These are phyloP conservation scores for Phyllosticta citriasiana DNA, from an alignment of 2,329 filamentous ascomycete genomes.

Conservation along the genomic window DNA sequence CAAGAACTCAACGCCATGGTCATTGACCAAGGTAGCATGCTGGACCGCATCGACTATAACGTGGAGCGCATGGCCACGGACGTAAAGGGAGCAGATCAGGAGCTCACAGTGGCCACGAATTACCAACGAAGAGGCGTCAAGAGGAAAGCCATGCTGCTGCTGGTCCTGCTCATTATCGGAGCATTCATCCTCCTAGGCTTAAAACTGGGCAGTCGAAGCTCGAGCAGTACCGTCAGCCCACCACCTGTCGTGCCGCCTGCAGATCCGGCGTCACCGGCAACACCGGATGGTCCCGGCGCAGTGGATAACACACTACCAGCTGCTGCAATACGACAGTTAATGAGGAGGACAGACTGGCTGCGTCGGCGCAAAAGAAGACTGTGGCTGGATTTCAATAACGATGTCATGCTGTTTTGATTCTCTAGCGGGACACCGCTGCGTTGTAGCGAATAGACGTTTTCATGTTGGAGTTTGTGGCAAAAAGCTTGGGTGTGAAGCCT, in stretches of 20 bases:
- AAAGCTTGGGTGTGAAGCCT: neutral
- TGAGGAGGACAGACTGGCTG: constrained; percentile 1
- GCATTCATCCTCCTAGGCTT: constrained; percentile 75
- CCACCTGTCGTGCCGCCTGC: constrained; percentile 5
- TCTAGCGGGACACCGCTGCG: neutral
- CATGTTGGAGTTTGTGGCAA: neutral
- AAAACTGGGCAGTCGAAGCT: constrained; percentile 47
- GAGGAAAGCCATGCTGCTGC: constrained; percentile 82
- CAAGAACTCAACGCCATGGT: constrained; percentile 91
- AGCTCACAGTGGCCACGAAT: constrained; percentile 74
- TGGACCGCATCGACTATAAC: constrained; percentile 62
- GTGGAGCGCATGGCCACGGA: constrained; percentile 91
- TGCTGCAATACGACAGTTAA: neutral
- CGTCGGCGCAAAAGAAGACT: constrained; percentile 5
- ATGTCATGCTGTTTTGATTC: constrained; percentile 7
- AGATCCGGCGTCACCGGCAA: neutral
- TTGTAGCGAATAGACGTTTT: neutral
- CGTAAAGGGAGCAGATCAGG: constrained; percentile 86
- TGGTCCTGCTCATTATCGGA: constrained; percentile 73
- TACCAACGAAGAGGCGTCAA: constrained; percentile 87
- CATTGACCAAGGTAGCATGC: constrained; percentile 43
- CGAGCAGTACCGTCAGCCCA: neutral
- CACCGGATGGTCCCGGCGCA: neutral
- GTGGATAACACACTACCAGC: neutral
- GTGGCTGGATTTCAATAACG: neutral